Percentiles rank a stretch among this genome's conserved stretches.
These are phyloP conservation scores for Colletotrichum destructivum DNA, from an alignment of 2,329 filamentous ascomycete genomes.

Conservation along the genomic window DNA sequence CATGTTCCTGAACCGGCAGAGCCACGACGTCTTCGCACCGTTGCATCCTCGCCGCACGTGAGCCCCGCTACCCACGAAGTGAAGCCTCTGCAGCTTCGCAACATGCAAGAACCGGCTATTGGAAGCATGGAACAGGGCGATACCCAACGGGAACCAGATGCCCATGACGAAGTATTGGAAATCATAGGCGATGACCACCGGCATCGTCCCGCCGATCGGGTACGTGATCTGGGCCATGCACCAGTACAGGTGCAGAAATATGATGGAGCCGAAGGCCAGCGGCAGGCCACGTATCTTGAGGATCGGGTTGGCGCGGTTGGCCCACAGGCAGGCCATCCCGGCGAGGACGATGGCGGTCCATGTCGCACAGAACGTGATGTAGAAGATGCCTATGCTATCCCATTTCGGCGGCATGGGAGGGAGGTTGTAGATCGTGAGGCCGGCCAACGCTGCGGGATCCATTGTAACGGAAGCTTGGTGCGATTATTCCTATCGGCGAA, in stretches of 20 bases:
- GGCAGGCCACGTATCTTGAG: constrained; percentile 58
- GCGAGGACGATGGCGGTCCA: constrained; percentile 51
- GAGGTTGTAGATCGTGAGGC: constrained; percentile 50
- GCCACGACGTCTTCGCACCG: constrained; percentile 49
- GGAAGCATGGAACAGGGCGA: constrained; percentile 71
- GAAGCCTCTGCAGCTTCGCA: constrained; percentile 61
- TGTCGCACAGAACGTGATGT: constrained; percentile 46
- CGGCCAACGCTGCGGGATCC: constrained; percentile 23
- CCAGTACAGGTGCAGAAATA: constrained; percentile 57
- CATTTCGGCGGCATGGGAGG: constrained; percentile 47
- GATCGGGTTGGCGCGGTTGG: constrained; percentile 52
- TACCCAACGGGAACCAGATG: constrained; percentile 69
- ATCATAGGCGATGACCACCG: constrained; percentile 58
- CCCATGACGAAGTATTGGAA: constrained; percentile 74
- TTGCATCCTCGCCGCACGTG: constrained; percentile 43
- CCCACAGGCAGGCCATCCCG: constrained; percentile 54
- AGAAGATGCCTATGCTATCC: constrained; percentile 51
- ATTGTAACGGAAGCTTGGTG: background rate
- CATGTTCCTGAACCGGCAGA: constrained; percentile 54
- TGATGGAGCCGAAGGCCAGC: constrained; percentile 58
- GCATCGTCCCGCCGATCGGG: constrained; percentile 59
- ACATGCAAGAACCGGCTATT: constrained; percentile 68
- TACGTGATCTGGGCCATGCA: constrained; percentile 59
- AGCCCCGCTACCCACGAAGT: constrained; percentile 18
- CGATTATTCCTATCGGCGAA: background rate